Conservation (phyloP, 202 grass and related monocot species). For the Cymbopogon flexuosus region DNA sequence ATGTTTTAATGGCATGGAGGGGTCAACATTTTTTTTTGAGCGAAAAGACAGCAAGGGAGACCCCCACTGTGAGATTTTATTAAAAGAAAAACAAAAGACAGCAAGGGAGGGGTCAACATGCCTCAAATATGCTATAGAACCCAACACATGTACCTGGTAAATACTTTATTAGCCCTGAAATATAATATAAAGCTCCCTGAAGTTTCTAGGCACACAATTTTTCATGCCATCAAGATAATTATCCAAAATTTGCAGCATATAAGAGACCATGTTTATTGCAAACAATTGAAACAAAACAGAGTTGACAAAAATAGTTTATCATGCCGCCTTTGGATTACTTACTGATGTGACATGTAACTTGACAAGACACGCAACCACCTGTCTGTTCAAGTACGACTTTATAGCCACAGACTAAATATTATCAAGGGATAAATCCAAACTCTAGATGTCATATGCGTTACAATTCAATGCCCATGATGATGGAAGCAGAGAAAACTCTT, state of each 20-base stretch:
- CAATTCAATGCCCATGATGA: neutral
- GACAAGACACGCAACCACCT: neutral
- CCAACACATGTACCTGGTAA: neutral
- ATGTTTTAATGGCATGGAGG: neutral
- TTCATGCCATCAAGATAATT: neutral
- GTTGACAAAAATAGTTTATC: conserved; percentile 10
- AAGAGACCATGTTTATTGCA: conserved; percentile 9
- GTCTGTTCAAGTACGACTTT: neutral
- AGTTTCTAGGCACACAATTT: neutral
- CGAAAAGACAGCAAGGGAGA: too few species aligned
- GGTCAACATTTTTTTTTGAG: too few species aligned
- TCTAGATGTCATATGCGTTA: neutral
- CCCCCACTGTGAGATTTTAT: too few species aligned
- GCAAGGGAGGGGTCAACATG: neutral
- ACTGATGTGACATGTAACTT: conserved; percentile 21
- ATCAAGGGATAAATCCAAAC: neutral
- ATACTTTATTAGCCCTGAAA: neutral
- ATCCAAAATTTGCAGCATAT: neutral
- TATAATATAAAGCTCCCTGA: neutral
- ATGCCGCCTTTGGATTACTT: conserved; percentile 11
- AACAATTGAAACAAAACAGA: neutral
- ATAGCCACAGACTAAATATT: neutral
- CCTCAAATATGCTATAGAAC: conserved; percentile 3
- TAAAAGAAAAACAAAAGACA: too few species aligned
- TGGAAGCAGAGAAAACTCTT: neutral